Base-by-base conservation (phyloP, 345 rosid species). In the Bretschneidera sinensis region DNA sequence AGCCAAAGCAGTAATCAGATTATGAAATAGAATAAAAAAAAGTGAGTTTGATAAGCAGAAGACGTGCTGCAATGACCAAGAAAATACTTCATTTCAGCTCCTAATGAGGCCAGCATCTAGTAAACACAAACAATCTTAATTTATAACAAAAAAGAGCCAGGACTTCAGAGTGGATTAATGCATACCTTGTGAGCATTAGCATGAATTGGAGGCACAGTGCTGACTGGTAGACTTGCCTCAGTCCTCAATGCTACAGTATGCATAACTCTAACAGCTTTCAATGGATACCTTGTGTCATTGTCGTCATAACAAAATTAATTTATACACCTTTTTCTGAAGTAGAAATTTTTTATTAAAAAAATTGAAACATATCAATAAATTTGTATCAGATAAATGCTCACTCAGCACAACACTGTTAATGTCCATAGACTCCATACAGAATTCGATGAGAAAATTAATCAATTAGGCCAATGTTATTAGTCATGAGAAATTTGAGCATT, bases 231-330 rank as follows among this genome's bases (percentile, higher is more conserved):
- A 77, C 96, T 89, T 60, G 83, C 82, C 66, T 92, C 98, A 11
- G 97, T 92, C 72, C 96, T 87, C 66, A 81, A 68, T 5, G 98
- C 97, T 55, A 92, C 97, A 2, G 90, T 74, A 66, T 92, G 98
- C 98, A 92, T 92, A 21, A 92, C 98, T 60, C 79, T 92, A 57
- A 85, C 98, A 63, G 96, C 96, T 73, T 92, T 92, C 63, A 92
- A 63, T 0, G 98, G 98, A 63, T 79, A 92, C 83, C 98, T 92
- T 20, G 8, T 56, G 21, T 64, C 39, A 49, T 48, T 56, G 43
- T 57, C 21, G 43, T 43, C 24, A 54, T 9, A 48, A 13, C 21
- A 50, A 55, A 52, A 43, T 62, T 9, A 55, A 47, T 17, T 35
- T 21, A 39, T 2, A 39, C 1, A 7, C 4, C 11, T 13, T 39